Percentiles rank a stretch among this genome's conserved stretches.
phyloP scores from a whole-genome alignment of 2,329 filamentous ascomycete species.

The Immersiporthe knoxdaviesiana region DNA sequence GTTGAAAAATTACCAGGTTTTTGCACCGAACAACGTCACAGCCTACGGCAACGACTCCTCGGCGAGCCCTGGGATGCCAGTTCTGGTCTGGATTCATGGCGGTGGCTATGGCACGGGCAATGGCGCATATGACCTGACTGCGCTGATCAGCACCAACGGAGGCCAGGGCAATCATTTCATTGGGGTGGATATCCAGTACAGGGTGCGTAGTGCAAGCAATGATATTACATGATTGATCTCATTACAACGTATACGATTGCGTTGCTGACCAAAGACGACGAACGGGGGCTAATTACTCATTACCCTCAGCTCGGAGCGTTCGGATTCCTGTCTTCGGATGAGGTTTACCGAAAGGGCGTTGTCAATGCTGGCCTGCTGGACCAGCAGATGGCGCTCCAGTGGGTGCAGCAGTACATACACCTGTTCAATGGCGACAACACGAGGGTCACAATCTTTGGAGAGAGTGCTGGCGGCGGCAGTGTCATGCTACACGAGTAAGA shows the following conservation, averaged over 20 bases:
- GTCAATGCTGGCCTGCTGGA: slow-evolving; percentile 59
- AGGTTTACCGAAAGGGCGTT: slow-evolving; percentile 32
- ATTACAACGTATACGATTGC: not conserved
- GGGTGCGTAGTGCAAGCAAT: not conserved
- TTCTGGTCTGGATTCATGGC: slow-evolving; percentile 8
- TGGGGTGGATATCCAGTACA: slow-evolving; percentile 10
- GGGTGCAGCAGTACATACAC: slow-evolving; percentile 56
- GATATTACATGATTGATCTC: not conserved
- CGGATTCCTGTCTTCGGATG: slow-evolving; percentile 31
- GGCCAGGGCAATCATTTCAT: not conserved
- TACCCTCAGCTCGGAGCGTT: slow-evolving; percentile 30
- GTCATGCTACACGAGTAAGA: slow-evolving; percentile 44
- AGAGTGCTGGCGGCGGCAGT: slow-evolving; percentile 56
- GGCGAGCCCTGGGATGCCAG: not conserved
- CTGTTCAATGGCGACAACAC: slow-evolving; percentile 57
- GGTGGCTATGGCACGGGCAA: not conserved
- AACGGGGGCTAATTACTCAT: not conserved
- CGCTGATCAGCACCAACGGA: slow-evolving; percentile 1
- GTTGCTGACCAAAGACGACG: not conserved
- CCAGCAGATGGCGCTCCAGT: slow-evolving; percentile 55
- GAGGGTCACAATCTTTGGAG: slow-evolving; percentile 58
- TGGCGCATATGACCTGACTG: not conserved
- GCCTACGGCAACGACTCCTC: not conserved
- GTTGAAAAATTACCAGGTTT: not conserved
- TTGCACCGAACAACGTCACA: not conserved